Base-by-base conservation (phyloP, 768 basidiomycete genomes). In the Kwoniella sp. region DNA sequence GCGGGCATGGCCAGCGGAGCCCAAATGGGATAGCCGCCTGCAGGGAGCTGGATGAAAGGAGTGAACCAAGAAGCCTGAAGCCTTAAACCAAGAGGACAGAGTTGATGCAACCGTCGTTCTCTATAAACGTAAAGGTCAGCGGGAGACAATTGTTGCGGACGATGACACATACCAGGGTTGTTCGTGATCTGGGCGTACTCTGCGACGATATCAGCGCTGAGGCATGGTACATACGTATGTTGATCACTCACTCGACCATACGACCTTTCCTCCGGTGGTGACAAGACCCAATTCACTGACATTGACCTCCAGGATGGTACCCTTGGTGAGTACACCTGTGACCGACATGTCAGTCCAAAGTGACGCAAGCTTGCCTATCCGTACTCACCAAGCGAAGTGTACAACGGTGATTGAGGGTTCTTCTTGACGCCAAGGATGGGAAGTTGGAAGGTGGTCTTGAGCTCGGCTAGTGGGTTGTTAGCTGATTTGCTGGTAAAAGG, bases 241-340 rank as follows among this genome's bases (percentile, higher is more conserved):
- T 11, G 7, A n/a, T 20, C 23, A 64, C 63, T 60, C 33, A 75
- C 74, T 73, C 9, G 75, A 74, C 77, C 77, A 78, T 1, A 76
- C 77, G 22, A 78, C 78, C 73, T 96, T 96, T 58, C 93, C 93
- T 45, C 93, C 91, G 2, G 93, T 85, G 11, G 93, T 96, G 31
- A 98, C 93, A 82, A 96, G 85, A 48, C 93, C 93, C 57, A 98
- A 78, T 74, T 98, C 93, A 34, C 91, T 93, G n/a, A 95, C 90
- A 66, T 99, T 98, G 64, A 98, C 93, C 73, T 99, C 95, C 50
- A 99, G 86, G 60, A 99, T 85, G 0, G 95, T 99, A 42, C 95
- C 95, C 75, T 98, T 98, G 3, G 95, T 98, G 77, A 99, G 81
- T 31, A 99, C 95, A 44, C 93, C 93, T 33, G 92, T 23, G 5